Evolutionary conservation across 441 rosid species (phyloP).

Genomic region (Mallotus repandus): DNA sequence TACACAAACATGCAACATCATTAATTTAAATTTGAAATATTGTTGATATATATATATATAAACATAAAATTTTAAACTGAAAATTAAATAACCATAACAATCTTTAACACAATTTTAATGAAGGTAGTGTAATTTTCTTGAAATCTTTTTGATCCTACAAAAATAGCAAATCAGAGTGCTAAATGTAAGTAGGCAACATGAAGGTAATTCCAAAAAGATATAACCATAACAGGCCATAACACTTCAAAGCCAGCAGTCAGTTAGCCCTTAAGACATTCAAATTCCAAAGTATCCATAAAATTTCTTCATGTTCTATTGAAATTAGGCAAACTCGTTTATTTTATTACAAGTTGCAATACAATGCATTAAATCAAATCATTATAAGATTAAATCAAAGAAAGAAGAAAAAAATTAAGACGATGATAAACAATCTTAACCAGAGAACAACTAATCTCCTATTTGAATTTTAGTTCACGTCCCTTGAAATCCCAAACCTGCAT

Average conservation of each 20-base stretch:
- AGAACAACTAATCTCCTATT: conserved; percentile 79
- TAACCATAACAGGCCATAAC: conserved; percentile 5
- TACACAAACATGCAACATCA: no score
- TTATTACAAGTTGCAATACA: conserved; percentile 9
- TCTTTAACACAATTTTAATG: no score
- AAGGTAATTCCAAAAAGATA: conserved; percentile 29
- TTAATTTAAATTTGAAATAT: no score
- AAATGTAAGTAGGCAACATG: no score
- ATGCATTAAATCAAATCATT: neutral
- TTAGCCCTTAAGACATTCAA: conserved; percentile 26
- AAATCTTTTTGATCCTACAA: no score
- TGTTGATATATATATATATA: no score
- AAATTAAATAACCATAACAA: no score
- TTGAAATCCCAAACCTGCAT: conserved; percentile 97
- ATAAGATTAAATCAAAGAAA: no score
- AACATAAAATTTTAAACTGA: no score
- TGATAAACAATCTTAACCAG: conserved; percentile 75
- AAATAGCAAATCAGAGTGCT: no score
- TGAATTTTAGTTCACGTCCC: conserved; percentile 60
- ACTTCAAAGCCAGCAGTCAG: conserved; percentile 30
- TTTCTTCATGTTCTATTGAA: conserved; percentile 37
- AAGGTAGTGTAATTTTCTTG: no score
- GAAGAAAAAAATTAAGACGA: conserved; percentile 70
- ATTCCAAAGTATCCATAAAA: conserved; percentile 21
- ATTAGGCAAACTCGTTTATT: conserved; percentile 22